Evolutionary conservation across 2,329 filamentous ascomycete species (phyloP).

Genomic region (Periglandula ipomoeae): DNA sequence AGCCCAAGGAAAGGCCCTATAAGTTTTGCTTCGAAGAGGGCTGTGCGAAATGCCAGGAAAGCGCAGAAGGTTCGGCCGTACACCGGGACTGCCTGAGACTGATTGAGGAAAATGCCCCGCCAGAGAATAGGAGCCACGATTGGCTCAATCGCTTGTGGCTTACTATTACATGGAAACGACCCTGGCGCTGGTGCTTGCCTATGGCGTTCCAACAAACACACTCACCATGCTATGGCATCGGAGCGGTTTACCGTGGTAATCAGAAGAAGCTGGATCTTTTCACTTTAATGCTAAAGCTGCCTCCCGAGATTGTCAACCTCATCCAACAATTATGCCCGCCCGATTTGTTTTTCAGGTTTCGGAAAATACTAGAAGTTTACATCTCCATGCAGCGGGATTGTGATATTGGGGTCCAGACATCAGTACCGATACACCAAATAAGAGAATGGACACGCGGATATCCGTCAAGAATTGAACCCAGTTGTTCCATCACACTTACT

Average conservation of each 20-base stretch:
- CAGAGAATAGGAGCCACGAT: background rate
- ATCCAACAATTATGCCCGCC: background rate
- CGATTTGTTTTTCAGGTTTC: background rate
- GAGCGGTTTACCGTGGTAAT: background rate
- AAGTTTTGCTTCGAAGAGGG: background rate
- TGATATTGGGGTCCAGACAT: too few relatives aligned
- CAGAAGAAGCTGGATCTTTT: background rate
- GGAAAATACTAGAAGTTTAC: background rate
- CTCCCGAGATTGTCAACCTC: background rate
- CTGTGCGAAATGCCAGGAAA: background rate
- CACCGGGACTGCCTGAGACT: background rate
- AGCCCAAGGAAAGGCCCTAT: too few relatives aligned
- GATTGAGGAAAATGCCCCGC: background rate
- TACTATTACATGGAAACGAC: background rate
- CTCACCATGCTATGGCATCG: background rate
- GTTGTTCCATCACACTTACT: background rate
- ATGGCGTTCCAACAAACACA: background rate
- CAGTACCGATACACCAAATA: background rate
- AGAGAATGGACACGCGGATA: background rate
- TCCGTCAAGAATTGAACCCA: background rate
- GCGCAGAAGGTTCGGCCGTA: background rate
- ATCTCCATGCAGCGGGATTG: background rate
- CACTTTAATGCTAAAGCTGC: background rate
- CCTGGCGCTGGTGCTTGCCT: background rate
- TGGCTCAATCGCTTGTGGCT: background rate